phyloP scores from a whole-genome alignment of 1,284 basidiomycete genomes.

The Sanghuangporus baumii region DNA sequence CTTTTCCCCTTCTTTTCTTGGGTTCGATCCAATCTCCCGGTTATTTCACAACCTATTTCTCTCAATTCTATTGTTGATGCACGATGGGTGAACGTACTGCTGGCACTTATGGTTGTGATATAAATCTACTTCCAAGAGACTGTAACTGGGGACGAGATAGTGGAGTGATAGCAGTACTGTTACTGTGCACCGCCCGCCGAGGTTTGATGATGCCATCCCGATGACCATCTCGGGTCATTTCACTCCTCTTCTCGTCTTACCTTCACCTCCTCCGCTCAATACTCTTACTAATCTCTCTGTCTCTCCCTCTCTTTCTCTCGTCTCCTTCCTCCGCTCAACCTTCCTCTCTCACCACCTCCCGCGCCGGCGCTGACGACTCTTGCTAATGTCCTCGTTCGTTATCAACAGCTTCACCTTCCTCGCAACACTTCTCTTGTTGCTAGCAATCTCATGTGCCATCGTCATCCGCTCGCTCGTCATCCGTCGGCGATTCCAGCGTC shows the following conservation, averaged over 20 bases:
- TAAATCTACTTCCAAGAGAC: no score
- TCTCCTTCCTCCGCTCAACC: neutral
- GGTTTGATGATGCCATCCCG: neutral
- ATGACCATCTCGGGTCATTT: neutral
- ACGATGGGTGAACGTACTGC: neutral
- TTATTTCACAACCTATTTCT: neutral
- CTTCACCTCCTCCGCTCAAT: neutral
- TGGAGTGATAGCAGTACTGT: no score
- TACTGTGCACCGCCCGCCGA: no score
- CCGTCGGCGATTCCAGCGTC: slow-evolving; percentile 29
- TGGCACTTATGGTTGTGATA: no score
- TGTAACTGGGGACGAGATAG: no score
- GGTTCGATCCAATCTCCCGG: neutral
- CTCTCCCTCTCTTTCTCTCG: neutral
- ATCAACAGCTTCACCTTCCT: slow-evolving; percentile 27
- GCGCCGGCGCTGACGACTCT: neutral
- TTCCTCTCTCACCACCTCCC: neutral
- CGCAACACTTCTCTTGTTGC: slow-evolving; percentile 29
- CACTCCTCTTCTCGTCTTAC: neutral
- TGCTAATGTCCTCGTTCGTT: slow-evolving; percentile 23
- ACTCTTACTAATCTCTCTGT: neutral
- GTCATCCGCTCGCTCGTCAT: slow-evolving; percentile 33
- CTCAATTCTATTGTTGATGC: neutral
- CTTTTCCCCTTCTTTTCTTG: slow-evolving; percentile 21
- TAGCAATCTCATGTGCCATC: slow-evolving; percentile 31